Percentiles rank a stretch among this genome's conserved stretches.
phyloP scores from a whole-genome alignment of 1,284 basidiomycete species.

The Microbotryomycetes sp. region DNA sequence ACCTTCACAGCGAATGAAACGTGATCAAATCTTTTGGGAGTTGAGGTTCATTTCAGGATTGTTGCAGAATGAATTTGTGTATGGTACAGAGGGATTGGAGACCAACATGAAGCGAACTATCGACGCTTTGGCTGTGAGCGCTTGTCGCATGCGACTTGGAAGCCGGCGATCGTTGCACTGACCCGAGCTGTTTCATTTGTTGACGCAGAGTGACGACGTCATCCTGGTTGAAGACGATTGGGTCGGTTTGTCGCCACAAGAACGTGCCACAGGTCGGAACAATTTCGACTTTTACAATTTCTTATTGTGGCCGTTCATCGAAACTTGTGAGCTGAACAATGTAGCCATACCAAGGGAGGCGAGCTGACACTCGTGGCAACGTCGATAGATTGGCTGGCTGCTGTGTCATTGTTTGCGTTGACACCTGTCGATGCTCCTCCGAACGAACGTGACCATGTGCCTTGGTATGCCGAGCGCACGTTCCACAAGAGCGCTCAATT shows the following conservation, averaged over 20 bases:
- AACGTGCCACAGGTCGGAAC: slow-evolving; percentile 40
- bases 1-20: slow-evolving; percentile 40
- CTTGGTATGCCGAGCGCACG: slow-evolving; percentile 41
- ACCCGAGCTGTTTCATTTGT: background rate
- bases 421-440: slow-evolving; percentile 28
- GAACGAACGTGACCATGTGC: slow-evolving; percentile 19
- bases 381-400: slow-evolving; percentile 42
- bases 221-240: slow-evolving; percentile 22
- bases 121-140: slow-evolving; percentile 27
- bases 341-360: too few relatives aligned
- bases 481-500: slow-evolving; percentile 42
- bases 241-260: slow-evolving; percentile 34
- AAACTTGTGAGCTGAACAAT: slow-evolving; percentile 16
- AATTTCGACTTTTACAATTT: slow-evolving; percentile 38
- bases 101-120: slow-evolving; percentile 39
- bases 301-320: slow-evolving; percentile 32
- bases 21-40: slow-evolving; percentile 34
- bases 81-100: slow-evolving; percentile 40
- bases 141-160: slow-evolving; percentile 14
- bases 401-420: slow-evolving; percentile 41
- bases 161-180: background rate
- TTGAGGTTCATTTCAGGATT: slow-evolving; percentile 41
- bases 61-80: slow-evolving; percentile 44
- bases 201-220: slow-evolving; percentile 21
- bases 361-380: background rate